phyloP scores from a whole-genome alignment of 2,329 filamentous ascomycete genomes.

The Lecanoromycetidae sp. region DNA sequence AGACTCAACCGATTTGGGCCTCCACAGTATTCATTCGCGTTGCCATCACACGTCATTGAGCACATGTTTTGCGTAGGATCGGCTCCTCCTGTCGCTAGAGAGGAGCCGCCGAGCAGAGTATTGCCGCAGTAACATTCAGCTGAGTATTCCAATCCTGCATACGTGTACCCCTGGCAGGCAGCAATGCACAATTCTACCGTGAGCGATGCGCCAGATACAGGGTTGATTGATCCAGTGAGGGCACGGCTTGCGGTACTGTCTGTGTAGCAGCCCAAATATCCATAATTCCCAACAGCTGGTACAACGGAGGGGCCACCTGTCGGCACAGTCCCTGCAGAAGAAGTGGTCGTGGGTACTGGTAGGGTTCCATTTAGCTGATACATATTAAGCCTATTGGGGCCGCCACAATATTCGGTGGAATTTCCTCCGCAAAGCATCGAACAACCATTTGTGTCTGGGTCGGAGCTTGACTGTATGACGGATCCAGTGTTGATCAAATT shows the following conservation, averaged over 20 bases:
- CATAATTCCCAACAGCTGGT: conserved; percentile 10
- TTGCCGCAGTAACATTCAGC: conserved; percentile 29
- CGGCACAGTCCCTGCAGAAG: conserved; percentile 14
- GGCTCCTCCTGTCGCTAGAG: conserved; percentile 12
- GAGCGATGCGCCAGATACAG: conserved; percentile 10
- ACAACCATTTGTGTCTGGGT: conserved; percentile 11
- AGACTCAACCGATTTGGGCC: conserved; percentile 13
- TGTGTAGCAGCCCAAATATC: conserved; percentile 22
- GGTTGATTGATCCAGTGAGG: conserved; percentile 8
- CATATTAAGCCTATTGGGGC: conserved; percentile 13
- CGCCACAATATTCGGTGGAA: conserved; percentile 15
- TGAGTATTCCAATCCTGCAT: conserved; percentile 26
- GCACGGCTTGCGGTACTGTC: conserved; percentile 21
- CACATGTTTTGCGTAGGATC: conserved; percentile 7
- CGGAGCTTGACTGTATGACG: conserved; percentile 12
- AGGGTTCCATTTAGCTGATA: conserved; percentile 14
- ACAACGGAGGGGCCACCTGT: conserved; percentile 11
- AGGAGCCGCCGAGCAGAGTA: conserved; percentile 17
- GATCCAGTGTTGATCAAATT: conserved; percentile 20
- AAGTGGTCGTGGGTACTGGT: conserved; percentile 16
- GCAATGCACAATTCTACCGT: conserved; percentile 21
- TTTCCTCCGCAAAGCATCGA: conserved; percentile 16
- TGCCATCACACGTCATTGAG: conserved; percentile 14
- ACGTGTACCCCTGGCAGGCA: conserved; percentile 22
- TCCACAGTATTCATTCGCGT: conserved; percentile 16